These are phyloP conservation scores for Fusarium pininemorale DNA, from an alignment of 2,329 filamentous ascomycete genomes.

Conservation along the genomic window DNA sequence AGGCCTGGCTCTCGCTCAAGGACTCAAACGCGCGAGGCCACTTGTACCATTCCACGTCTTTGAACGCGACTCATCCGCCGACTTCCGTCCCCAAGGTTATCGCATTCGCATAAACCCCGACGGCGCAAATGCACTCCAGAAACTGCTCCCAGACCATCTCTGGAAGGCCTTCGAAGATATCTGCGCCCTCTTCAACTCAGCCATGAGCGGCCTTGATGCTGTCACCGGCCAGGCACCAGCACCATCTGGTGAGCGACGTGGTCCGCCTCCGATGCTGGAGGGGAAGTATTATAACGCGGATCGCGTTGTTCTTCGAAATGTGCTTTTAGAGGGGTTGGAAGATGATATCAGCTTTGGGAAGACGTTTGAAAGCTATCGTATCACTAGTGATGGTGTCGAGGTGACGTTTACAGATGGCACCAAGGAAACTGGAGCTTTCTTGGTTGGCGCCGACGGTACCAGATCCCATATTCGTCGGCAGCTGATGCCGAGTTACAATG, in stretches of 20 bases:
- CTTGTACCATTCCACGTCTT: neutral
- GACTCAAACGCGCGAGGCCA: neutral
- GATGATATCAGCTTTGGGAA: neutral
- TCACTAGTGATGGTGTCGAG: neutral
- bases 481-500: neutral
- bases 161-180: neutral
- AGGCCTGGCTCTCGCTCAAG: neutral
- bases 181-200: neutral
- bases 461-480: neutral
- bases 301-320: neutral
- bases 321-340: fast-evolving
- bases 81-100: neutral
- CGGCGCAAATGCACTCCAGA: neutral
- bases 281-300: neutral
- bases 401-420: neutral
- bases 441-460: neutral
- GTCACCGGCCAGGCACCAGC: neutral
- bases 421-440: neutral
- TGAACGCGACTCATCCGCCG: neutral
- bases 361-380: fast-evolving
- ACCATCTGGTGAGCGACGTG: neutral
- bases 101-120: neutral
- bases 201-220: neutral
- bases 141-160: neutral
- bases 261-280: neutral